Base-by-base conservation (phyloP, 2,329 filamentous ascomycete species). In the Nemania bipapillata region DNA sequence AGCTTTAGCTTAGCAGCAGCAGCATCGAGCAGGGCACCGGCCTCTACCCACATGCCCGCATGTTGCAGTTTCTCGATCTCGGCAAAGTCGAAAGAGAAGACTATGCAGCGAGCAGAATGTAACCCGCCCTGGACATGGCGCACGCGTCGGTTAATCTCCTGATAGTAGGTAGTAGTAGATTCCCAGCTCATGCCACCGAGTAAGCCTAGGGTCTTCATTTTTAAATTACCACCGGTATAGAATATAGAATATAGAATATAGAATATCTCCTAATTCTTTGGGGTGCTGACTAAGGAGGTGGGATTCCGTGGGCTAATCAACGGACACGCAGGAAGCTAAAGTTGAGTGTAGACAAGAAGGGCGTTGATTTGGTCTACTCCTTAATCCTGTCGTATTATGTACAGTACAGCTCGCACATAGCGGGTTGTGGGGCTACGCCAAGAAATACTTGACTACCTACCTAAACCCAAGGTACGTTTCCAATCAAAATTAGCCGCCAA, bases 121-220 rank as follows among this genome's bases (percentile, higher is more conserved):
- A 70, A 54, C 22, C 69, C 71, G 49, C 71, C 69, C 37, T 55
- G 47, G 47, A 68, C 70, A 26, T 68, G 42, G 8, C 67, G 69
- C 37, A 73, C 71, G 45, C 59, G 71, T 26, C 65, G 53, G 62
- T 73, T 72, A 64, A 73, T 70, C 59, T 68, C 60, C 42, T 72
- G 61, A 65, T 73, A 73, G 63, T 73, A 72, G 28, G 67, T 71
- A 6, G 64, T 64, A 15, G 71, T 73, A 17, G 71, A 71, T 47
- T 71, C 68, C 66, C 67, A 72, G 57, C 68, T 72, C 71, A 72
- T 72, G 37, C 71, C 71, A 26, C 71, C 71, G 6, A 72, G 54
- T n/a, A 71, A 52, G 54, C 71, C 71, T 37, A 70, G 47, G 15
- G 66, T 70, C 66, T 69, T 70, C 69, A 66, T 69, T 15, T 24